phyloP scores from a whole-genome alignment of 2,329 filamentous ascomycete genomes.

The Trichoderma brevicompactum region DNA sequence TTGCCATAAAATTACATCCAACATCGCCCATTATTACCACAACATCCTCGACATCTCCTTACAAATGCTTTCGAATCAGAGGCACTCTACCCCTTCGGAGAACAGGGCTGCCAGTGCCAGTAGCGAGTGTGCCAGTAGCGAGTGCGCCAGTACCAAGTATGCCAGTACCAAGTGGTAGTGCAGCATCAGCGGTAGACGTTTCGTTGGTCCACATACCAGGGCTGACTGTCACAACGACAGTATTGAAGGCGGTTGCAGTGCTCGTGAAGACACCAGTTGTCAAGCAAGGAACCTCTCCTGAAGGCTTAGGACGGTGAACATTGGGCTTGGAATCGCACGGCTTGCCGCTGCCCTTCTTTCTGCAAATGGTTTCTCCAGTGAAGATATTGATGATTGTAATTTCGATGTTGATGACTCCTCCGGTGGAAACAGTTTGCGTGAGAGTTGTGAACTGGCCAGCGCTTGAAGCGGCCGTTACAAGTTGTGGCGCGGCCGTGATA shows the following conservation, averaged over 20 bases:
- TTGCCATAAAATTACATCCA: background rate
- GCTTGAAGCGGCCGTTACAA: constrained; percentile 29
- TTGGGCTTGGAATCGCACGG: constrained; percentile 34
- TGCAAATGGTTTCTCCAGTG: constrained; percentile 40
- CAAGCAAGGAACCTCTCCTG: constrained; percentile 33
- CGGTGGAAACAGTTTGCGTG: constrained; percentile 34
- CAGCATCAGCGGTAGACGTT: constrained; percentile 9
- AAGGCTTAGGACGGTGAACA: background rate
- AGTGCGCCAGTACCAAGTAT: background rate
- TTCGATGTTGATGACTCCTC: constrained; percentile 38
- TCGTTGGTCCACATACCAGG: constrained; percentile 8
- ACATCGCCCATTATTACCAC: background rate
- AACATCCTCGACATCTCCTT: background rate
- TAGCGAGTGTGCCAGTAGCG: background rate
- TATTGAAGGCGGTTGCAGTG: constrained; percentile 45
- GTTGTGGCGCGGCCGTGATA: constrained; percentile 35
- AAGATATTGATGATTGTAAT: constrained; percentile 40
- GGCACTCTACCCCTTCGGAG: background rate
- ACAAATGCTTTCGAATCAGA: constrained; percentile 6
- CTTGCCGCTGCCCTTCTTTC: constrained; percentile 36
- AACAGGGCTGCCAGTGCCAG: constrained; percentile 12
- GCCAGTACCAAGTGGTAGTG: constrained; percentile 1
- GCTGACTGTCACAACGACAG: constrained; percentile 41
- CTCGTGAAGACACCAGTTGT: constrained; percentile 37
- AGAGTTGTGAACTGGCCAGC: constrained; percentile 34